Conservation (phyloP, 768 basidiomycete genomes). For the Serendipita sp. region DNA sequence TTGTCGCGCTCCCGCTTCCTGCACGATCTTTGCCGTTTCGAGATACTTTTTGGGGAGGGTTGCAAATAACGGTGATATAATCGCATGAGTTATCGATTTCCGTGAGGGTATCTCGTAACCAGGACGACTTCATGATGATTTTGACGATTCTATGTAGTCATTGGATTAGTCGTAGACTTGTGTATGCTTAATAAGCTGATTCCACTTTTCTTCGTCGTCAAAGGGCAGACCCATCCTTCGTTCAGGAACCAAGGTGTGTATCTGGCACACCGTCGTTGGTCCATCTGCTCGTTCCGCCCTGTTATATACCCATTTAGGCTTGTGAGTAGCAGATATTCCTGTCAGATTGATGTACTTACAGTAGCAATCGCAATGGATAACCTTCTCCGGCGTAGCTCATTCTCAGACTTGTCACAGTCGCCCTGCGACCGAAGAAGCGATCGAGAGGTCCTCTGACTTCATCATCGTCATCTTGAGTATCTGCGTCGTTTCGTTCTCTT, state of each 20-base stretch:
- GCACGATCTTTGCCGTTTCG: conserved; percentile 15
- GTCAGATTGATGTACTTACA: conserved; percentile 41
- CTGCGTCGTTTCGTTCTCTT: conserved; percentile 35
- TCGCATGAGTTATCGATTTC: conserved; percentile 84
- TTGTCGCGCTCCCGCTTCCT: conserved; percentile 16
- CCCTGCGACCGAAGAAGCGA: conserved; percentile 34
- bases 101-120: conserved; percentile 83
- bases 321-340: no score
- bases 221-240: conserved; percentile 68
- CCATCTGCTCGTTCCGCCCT: conserved; percentile 68
- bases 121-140: conserved; percentile 87
- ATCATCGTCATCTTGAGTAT: conserved; percentile 28
- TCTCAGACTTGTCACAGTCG: conserved; percentile 61
- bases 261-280: conserved; percentile 76
- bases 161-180: neutral
- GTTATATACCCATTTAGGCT: neutral
- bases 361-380: conserved; percentile 56
- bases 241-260: conserved; percentile 73
- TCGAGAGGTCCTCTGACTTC: conserved; percentile 32
- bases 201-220: conserved; percentile 44
- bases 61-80: conserved; percentile 68
- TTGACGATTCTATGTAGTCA: conserved; percentile 40
- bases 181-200: conserved; percentile 19
- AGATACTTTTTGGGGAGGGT: conserved; percentile 32
- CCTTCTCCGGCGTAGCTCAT: conserved; percentile 70